Percentiles rank a stretch among this genome's conserved stretches.
phyloP scores from a whole-genome alignment of 2,329 filamentous ascomycete genomes.

The Xylaria sp. region DNA sequence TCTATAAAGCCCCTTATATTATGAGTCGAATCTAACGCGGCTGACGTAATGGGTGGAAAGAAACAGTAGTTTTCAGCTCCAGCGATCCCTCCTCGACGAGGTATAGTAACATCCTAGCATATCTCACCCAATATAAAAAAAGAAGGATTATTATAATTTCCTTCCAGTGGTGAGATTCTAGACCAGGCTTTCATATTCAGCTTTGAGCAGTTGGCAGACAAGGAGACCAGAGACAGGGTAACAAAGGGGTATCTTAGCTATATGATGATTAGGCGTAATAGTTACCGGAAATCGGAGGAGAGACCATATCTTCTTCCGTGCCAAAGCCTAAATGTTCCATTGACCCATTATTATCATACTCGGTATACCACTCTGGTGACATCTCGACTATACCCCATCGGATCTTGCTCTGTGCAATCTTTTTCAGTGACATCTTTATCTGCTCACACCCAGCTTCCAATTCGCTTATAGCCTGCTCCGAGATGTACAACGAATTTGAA shows the following conservation, averaged over 20 bases:
- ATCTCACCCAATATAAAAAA: background rate
- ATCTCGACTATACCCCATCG: conserved; percentile 16
- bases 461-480: background rate
- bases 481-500: background rate
- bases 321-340: conserved; percentile 11
- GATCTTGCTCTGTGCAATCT: conserved; percentile 9
- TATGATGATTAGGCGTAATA: background rate
- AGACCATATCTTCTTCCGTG: background rate
- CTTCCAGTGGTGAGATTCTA: background rate
- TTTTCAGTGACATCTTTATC: background rate
- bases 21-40: too few species aligned
- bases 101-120: background rate
- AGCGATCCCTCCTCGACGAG: background rate
- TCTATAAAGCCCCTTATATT: background rate
- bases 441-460: background rate
- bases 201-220: background rate
- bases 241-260: background rate
- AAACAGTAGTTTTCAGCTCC: background rate
- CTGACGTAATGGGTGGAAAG: background rate
- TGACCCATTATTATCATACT: background rate
- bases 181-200: background rate
- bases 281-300: background rate
- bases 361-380: background rate
- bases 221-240: background rate
- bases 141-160: background rate